Base-by-base conservation (phyloP, 2,329 filamentous ascomycete genomes). In the Acrocalymma vagum region DNA sequence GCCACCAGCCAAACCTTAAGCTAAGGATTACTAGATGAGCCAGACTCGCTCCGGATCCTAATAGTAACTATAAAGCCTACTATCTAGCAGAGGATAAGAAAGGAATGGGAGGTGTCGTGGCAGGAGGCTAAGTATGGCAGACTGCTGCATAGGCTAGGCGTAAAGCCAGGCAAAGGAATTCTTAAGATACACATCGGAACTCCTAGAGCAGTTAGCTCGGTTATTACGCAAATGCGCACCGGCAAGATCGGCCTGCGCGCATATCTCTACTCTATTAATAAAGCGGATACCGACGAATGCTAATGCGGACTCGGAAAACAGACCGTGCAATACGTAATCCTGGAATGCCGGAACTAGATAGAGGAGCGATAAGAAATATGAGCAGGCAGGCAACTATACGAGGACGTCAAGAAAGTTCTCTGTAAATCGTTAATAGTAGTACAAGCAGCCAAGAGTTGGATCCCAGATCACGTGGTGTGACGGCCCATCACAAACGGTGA, bases 341-440 rank as follows among this genome's bases (percentile, higher is more conserved):
- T 66, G 11, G 56, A 64, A 48, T 66, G 54, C 45, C 29, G 58
- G 35, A 45, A 67, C 38, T 65, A 45, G 55, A 44, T 29, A 25
- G 55, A 64, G 20, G 53, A 65, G 44, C 36, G 53, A 55, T 28
- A 59, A 14, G 13, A 46, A 30, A 59, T 60, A 35, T 58, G 42
- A 48, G 55, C 48, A 59, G 54, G 59, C 54, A 57, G 47, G 49
- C 29, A 39, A 21, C 53, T 45, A 45, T 58, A 39, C 36, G 29
- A 44, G 32, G 43, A 65, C 43, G 57, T 68, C 46, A 68, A 69
- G 40, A 53, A 43, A 33, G 53, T 69, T 58, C 67, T 69, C 61
- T 61, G 49, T 48, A 62, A 52, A 54, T 53, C 53, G 45, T 37
- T 51, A 53, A 65, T 58, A 37, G 56, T 58, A 53, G 57, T 63